Evolutionary conservation across 192 early-diverging fungal genomes (phyloP).

Genomic region (Polychytrium aggregatum): DNA sequence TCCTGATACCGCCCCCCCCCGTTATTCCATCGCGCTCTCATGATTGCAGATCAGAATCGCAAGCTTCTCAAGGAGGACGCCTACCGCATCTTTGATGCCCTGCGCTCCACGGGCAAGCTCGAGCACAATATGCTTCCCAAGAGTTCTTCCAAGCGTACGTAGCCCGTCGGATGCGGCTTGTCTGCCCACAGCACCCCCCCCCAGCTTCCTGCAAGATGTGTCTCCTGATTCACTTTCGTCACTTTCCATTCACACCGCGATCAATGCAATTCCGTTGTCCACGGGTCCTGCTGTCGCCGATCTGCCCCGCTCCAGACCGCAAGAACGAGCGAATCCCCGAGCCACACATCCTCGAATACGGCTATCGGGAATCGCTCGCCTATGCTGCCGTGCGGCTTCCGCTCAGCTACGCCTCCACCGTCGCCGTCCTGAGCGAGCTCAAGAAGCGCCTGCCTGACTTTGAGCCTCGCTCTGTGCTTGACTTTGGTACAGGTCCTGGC

Average conservation of each 20-base stretch:
- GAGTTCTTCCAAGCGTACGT: background rate
- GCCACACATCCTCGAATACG: conserved; percentile 61
- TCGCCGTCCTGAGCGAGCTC: conserved; percentile 58
- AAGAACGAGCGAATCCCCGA: conserved; percentile 1
- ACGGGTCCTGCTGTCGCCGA: too few relatives aligned
- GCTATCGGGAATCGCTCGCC: conserved; percentile 54
- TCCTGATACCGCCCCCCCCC: too few relatives aligned
- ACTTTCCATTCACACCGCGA: too few relatives aligned
- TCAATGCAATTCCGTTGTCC: too few relatives aligned
- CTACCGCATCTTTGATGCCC: conserved; percentile 1
- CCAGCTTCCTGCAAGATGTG: too few relatives aligned
- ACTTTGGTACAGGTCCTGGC: conserved; percentile 80
- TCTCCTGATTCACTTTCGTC: too few relatives aligned
- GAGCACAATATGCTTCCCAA: conserved; percentile 6
- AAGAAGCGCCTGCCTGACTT: conserved; percentile 49
- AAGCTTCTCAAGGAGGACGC: conserved; percentile 4
- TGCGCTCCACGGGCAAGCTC: conserved; percentile 8
- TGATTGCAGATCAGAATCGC: too few relatives aligned
- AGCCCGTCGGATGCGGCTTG: background rate
- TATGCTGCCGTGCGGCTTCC: conserved; percentile 58
- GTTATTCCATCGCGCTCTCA: too few relatives aligned
- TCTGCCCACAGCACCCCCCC: background rate
- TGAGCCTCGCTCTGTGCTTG: conserved; percentile 46
- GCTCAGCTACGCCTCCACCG: conserved; percentile 51
- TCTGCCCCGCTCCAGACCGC: background rate